phyloP scores from a whole-genome alignment of 768 basidiomycete genomes.

The Cubamyces sp. region DNA sequence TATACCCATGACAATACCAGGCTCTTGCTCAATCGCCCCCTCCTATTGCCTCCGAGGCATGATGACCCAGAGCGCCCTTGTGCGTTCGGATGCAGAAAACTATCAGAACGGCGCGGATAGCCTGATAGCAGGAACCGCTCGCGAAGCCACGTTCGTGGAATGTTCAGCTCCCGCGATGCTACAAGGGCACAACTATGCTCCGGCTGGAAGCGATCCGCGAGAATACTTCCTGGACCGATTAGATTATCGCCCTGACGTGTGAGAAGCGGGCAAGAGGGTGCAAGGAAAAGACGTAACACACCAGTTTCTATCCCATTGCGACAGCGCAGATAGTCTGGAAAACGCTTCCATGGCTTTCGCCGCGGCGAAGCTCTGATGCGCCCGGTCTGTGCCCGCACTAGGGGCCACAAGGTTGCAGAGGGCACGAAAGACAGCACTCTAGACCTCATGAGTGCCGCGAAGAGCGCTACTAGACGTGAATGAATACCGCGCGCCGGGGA shows the following conservation, averaged over 20 bases:
- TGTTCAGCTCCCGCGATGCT: conserved; percentile 21
- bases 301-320: conserved; percentile 6
- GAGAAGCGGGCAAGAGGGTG: conserved; percentile 3
- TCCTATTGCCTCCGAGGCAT: not conserved
- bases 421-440: not conserved
- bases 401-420: not conserved
- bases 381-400: conserved; percentile 14
- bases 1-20: not conserved
- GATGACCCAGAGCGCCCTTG: not conserved
- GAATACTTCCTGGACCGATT: not conserved
- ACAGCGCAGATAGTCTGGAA: conserved; percentile 15
- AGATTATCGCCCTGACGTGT: not conserved
- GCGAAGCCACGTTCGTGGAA: conserved; percentile 3
- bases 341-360: conserved; percentile 12
- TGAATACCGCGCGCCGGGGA: not conserved
- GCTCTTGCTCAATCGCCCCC: not conserved
- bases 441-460: conserved; percentile 9
- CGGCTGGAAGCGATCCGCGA: conserved; percentile 12
- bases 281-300: conserved; percentile 8
- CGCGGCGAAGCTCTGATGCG: conserved; percentile 9
- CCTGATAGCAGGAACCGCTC: not conserved
- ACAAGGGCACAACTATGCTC: conserved; percentile 11
- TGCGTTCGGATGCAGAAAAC: not conserved
- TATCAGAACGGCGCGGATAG: conserved; percentile 7
- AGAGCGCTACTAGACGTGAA: conserved; percentile 7